Base-by-base conservation (phyloP, 768 basidiomycete species). In the Pleurotus ostreatus region DNA sequence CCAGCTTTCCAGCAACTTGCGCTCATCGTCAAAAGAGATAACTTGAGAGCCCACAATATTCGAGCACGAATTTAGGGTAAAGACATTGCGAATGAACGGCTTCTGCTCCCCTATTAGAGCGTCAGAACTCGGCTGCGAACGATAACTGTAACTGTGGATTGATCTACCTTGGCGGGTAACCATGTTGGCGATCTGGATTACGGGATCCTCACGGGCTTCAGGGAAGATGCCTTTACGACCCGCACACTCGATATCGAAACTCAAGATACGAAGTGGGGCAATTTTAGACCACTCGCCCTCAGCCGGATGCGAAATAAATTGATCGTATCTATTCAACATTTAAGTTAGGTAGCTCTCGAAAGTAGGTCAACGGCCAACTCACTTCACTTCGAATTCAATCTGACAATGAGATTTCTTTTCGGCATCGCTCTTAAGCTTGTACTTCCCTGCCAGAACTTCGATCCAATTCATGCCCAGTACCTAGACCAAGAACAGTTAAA, bases 381-480 rank as follows among this genome's bases (percentile, higher is more conserved):
- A 94, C 92, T 79, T 80, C 61, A 93, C 79, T 25, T 73, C 81
- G 46, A 98, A 71, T 68, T 99, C 96, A 13, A 98, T 80, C 67
- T 99, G 97, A 68, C 94, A 98, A 47, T 80, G 79, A 1, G 95
- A 95, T 47, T 79, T 78, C 65, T 84, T 90, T 38, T 78, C 73
- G 43, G 75, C 75, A 9, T 71, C 76, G 2, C 79, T 66, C n/a
- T 85, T 57, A 16, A 95, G 66, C 11, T 76, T 75, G 65, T 97
- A 99, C 61, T 84, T 84, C 2, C 91, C 91, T 3, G 88, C 84
- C 4, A 89, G 89, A 7, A 97, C 75, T 71, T 98, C 94, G 52
- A 99, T 88, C 96, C 97, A 99, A 67, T 98, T 98, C 97, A 99
- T 98, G 7, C 97, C 97, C 48, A 95, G 87, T 26, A 99, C 86